Evolutionary conservation across 768 basidiomycete species (phyloP), one percentile per base, ranked within the genome.

Genomic region (Fistulinella prunicolor): DNA sequence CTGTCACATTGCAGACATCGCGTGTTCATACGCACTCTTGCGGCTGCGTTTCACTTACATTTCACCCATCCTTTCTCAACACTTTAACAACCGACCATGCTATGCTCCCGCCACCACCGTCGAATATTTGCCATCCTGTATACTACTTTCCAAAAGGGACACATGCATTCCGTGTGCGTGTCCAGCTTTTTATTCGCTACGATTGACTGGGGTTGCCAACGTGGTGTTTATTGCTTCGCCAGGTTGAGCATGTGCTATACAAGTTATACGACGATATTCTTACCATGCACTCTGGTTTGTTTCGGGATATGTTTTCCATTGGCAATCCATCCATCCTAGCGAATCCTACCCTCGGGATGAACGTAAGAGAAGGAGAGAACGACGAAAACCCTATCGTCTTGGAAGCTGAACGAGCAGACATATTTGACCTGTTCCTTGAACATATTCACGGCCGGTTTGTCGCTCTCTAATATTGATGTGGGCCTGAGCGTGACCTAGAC

Each of bases 161-260:
- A 8, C 44, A 38, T 7, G 10, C 23, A 4, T 29, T 46, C 21
- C 37, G 4, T 3, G 28, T 38, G 14, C 3, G 20, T 38, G 24
- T 22, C 6, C 12, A 24, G 1, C 22, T 6, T 12, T 45, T 14
- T 21, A 24, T 20, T n/a, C 20, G 12, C 19, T 38, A 24, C 26
- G 16, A 6, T 4, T 10, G 7, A 28, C 12, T 28, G 28, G 12
- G 14, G 16, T n/a, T n/a, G n/a, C n/a, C n/a, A n/a, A n/a, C n/a
- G n/a, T n/a, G n/a, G n/a, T n/a, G n/a, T n/a, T n/a, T n/a, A n/a
- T n/a, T n/a, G n/a, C n/a, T n/a, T 19, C 21, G 8, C 12, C n/a
- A 49, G 47, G 40, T 42, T 6, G 26, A 42, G 29, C 16, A 37
- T 6, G 29, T 16, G 22, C 47, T 42, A 4, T 49, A 49, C 30